These are phyloP conservation scores for Penicillium sp. DNA, from an alignment of 2,329 filamentous ascomycete genomes.

Conservation along the genomic window DNA sequence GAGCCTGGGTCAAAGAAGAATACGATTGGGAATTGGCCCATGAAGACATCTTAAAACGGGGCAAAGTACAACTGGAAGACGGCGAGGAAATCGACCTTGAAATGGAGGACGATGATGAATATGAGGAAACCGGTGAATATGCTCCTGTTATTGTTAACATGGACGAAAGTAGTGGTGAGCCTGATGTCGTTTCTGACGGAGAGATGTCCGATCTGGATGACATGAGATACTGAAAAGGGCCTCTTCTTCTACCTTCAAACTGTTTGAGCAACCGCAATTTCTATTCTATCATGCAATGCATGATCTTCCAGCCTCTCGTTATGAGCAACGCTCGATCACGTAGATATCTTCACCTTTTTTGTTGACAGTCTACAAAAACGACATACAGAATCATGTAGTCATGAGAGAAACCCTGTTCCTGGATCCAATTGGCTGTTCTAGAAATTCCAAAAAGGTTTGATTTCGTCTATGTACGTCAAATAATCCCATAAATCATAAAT, in stretches of 20 bases:
- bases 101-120: slow-evolving; percentile 62
- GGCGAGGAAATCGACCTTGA: slow-evolving; percentile 67
- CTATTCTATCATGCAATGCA: too few species aligned
- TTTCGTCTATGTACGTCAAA: slow-evolving; percentile 5
- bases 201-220: slow-evolving; percentile 11
- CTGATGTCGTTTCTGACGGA: slow-evolving; percentile 1
- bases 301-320: too few species aligned
- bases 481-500: slow-evolving; percentile 12
- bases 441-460: slow-evolving; percentile 9
- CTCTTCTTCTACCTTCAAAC: neutral
- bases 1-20: slow-evolving; percentile 57
- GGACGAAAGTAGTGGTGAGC: slow-evolving; percentile 20
- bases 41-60: slow-evolving; percentile 58
- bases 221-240: slow-evolving; percentile 9
- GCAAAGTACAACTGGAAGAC: slow-evolving; percentile 65
- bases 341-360: too few species aligned
- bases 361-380: too few species aligned
- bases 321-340: too few species aligned
- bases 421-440: neutral
- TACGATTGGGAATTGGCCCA: slow-evolving; percentile 63
- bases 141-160: slow-evolving; percentile 64
- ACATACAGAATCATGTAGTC: too few species aligned
- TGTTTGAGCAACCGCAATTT: too few species aligned
- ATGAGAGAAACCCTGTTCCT: too few species aligned
- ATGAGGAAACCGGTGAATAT: slow-evolving; percentile 68